These are phyloP conservation scores for Trichophyton mentagrophytes DNA, from an alignment of 2,329 filamentous ascomycete genomes.

Conservation along the genomic window DNA sequence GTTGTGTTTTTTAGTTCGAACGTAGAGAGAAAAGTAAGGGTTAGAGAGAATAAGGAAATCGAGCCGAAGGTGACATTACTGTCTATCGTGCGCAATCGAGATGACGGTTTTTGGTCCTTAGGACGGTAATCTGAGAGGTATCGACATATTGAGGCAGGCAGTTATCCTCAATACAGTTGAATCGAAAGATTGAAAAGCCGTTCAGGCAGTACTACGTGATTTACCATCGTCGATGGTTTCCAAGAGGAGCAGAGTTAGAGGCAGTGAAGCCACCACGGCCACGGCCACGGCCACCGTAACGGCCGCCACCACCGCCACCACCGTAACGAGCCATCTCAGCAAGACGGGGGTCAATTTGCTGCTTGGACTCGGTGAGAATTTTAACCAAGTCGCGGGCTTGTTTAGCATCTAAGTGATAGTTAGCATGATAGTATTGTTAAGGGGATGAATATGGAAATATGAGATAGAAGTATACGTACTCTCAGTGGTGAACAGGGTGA, in stretches of 20 bases:
- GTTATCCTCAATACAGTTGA: conserved; percentile 1
- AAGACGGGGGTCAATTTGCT: conserved; percentile 91
- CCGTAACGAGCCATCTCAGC: conserved; percentile 91
- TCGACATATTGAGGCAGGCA: background rate
- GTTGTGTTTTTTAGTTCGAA: background rate
- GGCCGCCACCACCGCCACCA: conserved; percentile 59
- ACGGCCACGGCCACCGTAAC: conserved; percentile 53
- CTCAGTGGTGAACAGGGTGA: conserved; percentile 98
- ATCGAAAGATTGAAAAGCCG: background rate
- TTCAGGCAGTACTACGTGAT: conserved; percentile 6
- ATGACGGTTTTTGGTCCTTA: background rate
- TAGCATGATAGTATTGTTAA: background rate
- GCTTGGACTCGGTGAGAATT: conserved; percentile 91
- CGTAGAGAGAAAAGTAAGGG: background rate
- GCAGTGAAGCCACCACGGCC: conserved; percentile 50
- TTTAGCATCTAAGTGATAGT: conserved; percentile 55
- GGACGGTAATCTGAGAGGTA: background rate
- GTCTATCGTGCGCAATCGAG: background rate
- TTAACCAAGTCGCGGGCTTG: conserved; percentile 92
- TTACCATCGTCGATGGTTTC: conserved; percentile 46
- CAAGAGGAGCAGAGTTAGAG: conserved; percentile 47
- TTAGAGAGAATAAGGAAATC: background rate
- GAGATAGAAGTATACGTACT: conserved; percentile 52
- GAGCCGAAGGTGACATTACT: background rate
- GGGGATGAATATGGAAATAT: background rate